Conservation (phyloP, 139 green algal genomes). For the Edaphochlamys debaryana region DNA sequence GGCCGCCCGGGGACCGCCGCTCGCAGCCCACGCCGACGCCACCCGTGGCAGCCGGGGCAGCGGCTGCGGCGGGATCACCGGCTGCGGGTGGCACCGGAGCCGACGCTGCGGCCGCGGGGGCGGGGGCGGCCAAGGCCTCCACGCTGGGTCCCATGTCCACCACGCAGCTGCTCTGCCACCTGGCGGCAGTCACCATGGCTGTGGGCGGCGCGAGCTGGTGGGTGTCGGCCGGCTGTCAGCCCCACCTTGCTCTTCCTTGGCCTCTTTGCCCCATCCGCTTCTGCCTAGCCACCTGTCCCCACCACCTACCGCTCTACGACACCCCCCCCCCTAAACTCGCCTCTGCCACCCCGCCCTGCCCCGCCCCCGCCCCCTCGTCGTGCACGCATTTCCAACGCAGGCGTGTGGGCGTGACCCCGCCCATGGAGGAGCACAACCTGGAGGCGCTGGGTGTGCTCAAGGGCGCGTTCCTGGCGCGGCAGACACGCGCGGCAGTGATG, state of each 20-base stretch:
- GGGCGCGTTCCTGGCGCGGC: constrained; percentile 8
- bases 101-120: too few relatives aligned
- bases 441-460: constrained; percentile 1
- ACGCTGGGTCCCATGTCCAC: constrained; percentile 6
- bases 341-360: too few relatives aligned
- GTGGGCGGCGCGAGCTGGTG: constrained; percentile 24
- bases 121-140: too few relatives aligned
- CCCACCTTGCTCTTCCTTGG: background rate
- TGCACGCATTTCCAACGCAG: too few relatives aligned
- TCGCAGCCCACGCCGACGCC: too few relatives aligned
- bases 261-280: background rate
- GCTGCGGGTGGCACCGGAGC: too few relatives aligned
- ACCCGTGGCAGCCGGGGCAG: background rate
- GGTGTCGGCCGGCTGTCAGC: background rate
- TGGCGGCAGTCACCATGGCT: constrained; percentile 18
- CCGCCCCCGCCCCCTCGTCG: too few relatives aligned
- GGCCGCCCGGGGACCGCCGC: background rate
- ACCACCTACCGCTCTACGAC: too few relatives aligned
- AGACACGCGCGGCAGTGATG: constrained; percentile 20
- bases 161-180: constrained; percentile 19
- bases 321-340: too few relatives aligned
- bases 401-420: constrained; percentile 28
- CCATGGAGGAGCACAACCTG: constrained; percentile 17
- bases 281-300: too few relatives aligned
- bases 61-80: too few relatives aligned